Percentiles rank a stretch among this genome's conserved stretches.
Conservation (phyloP, 345 rosid species). For the Eucalyptus cladocalyx region DNA sequence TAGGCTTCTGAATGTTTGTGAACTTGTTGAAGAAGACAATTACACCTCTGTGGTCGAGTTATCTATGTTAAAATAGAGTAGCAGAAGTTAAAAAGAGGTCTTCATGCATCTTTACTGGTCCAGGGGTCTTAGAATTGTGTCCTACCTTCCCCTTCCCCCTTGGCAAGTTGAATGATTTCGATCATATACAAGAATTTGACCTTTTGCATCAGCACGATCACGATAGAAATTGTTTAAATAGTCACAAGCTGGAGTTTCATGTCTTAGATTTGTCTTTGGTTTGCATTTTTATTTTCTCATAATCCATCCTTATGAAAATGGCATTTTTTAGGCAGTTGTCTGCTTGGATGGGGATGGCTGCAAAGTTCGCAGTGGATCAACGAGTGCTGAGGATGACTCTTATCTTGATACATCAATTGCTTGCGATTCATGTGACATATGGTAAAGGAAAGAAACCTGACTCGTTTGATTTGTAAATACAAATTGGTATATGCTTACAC, state of each 20-base stretch:
- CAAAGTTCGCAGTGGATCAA: conserved; percentile 55
- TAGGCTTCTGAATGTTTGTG: neutral
- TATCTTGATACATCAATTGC: conserved; percentile 94
- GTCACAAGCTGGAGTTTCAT: neutral
- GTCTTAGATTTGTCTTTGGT: neutral
- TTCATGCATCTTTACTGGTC: neutral
- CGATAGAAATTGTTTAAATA: neutral
- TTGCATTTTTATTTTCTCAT: neutral
- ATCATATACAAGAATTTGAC: neutral
- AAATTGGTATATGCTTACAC: neutral
- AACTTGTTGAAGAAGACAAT: neutral
- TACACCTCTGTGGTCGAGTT: neutral
- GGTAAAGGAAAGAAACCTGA: conserved; percentile 29
- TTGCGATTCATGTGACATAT: conserved; percentile 92
- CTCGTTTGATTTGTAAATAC: neutral
- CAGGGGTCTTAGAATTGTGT: neutral
- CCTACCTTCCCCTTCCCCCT: neutral
- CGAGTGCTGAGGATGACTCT: conserved; percentile 41
- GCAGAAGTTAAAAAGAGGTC: neutral
- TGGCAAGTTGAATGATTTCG: neutral
- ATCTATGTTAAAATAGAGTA: neutral
- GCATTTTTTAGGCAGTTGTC: conserved; percentile 79
- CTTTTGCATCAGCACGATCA: neutral
- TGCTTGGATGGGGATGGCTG: conserved; percentile 98
- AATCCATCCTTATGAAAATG: neutral